Evolutionary conservation across 2,329 filamentous ascomycete species (phyloP).

Genomic region (Fusarium buharicum): DNA sequence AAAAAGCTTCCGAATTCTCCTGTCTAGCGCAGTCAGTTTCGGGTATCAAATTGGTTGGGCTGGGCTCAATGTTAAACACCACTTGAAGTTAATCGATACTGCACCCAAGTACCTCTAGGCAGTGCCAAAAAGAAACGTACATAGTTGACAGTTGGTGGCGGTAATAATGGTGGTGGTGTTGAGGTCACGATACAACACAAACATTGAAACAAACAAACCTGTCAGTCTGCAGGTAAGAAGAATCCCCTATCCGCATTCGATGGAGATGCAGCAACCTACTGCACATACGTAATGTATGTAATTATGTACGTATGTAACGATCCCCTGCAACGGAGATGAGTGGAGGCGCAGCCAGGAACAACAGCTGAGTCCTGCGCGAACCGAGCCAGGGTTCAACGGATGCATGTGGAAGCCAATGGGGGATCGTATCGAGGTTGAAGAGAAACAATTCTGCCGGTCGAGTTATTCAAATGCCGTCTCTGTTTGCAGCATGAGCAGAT

Average conservation of each 20-base stretch:
- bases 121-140: too few relatives aligned
- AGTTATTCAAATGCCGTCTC: background rate
- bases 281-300: background rate
- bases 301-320: background rate
- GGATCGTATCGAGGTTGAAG: background rate
- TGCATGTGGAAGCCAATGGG: constrained; percentile 16
- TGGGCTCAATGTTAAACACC: constrained; percentile 3
- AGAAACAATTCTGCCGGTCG: constrained; percentile 1
- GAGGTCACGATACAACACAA: background rate
- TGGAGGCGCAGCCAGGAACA: constrained; percentile 28
- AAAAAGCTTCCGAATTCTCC: background rate
- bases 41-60: background rate
- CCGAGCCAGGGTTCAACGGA: constrained; percentile 12
- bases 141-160: background rate
- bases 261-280: too few relatives aligned
- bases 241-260: constrained; percentile 1
- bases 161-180: too few relatives aligned
- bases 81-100: too few relatives aligned
- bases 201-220: background rate
- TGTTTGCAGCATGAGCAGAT: background rate
- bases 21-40: constrained; percentile 33
- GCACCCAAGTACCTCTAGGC: too few relatives aligned
- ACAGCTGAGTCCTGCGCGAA: constrained; percentile 7
- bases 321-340: constrained; percentile 38
- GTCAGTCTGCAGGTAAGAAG: background rate